A percentile compares a stretch with the other conserved stretches of the same genome.
Evolutionary conservation across 495 filamentous ascomycete species (phyloP).

Genomic region (Neurospora sp.): DNA sequence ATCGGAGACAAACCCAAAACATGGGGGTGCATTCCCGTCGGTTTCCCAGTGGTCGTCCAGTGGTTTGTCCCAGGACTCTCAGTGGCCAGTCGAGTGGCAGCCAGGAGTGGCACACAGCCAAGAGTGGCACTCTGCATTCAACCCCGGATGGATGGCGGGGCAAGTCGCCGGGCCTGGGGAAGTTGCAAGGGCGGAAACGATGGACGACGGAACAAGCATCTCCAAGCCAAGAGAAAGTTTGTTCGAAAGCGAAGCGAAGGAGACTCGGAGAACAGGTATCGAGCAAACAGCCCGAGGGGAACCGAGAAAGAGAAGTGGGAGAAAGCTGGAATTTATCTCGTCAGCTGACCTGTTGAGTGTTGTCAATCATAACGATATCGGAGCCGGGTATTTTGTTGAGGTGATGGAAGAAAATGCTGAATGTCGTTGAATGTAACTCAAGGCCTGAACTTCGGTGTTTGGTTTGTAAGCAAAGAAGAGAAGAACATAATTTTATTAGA

Average conservation of each 20-base stretch:
- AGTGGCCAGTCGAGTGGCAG: not conserved
- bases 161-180: not conserved
- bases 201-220: not conserved
- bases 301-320: not conserved
- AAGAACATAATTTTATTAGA: not conserved
- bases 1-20: constrained; percentile 15
- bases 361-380: not conserved
- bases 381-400: not conserved
- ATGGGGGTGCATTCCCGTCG: not conserved
- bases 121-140: not conserved
- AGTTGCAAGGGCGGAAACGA: not conserved
- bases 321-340: not conserved
- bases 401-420: not conserved
- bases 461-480: not conserved
- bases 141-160: not conserved
- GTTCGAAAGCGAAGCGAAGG: not conserved
- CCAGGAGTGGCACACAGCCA: not conserved
- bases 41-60: not conserved
- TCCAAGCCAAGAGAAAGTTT: not conserved
- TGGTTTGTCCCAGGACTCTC: not conserved
- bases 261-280: not conserved
- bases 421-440: not conserved
- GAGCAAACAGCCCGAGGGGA: not conserved
- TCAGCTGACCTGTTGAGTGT: not conserved
- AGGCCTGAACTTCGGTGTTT: not conserved